phyloP scores from a whole-genome alignment of 73 alveolate species.

The Paramecium biaurelia region DNA sequence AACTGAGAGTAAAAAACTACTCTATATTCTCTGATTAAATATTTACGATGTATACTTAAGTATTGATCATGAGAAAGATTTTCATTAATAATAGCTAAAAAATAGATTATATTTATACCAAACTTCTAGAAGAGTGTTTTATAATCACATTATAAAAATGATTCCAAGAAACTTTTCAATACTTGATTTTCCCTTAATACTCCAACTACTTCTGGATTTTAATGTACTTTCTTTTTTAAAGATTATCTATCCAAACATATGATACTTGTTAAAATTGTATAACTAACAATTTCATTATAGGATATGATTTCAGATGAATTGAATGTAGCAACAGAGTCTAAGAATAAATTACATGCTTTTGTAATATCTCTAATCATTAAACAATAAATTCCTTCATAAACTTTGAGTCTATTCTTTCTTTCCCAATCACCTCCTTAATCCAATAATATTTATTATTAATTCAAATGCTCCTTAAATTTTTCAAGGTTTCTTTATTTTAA shows the following conservation, averaged over 20 bases:
- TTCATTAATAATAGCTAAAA: constrained; percentile 67
- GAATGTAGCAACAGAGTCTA: constrained; percentile 90
- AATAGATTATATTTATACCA: background rate
- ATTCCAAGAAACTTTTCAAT: background rate
- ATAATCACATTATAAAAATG: constrained; percentile 10
- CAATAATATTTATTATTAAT: constrained; percentile 62
- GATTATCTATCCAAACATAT: constrained; percentile 85
- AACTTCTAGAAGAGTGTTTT: background rate
- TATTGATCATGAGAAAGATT: constrained; percentile 78
- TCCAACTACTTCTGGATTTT: constrained; percentile 28
- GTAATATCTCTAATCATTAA: constrained; percentile 80
- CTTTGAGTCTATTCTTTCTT: constrained; percentile 89
- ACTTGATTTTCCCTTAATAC: constrained; percentile 12
- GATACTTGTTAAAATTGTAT: constrained; percentile 84
- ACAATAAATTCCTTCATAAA: constrained; percentile 90
- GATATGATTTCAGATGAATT: constrained; percentile 86
- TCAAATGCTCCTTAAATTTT: constrained; percentile 68
- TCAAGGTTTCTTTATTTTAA: constrained; percentile 67
- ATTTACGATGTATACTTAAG: constrained; percentile 81
- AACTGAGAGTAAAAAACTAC: constrained; percentile 80
- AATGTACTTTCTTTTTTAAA: constrained; percentile 72
- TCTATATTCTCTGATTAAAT: constrained; percentile 89
- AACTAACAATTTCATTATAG: constrained; percentile 86
- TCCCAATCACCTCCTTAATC: constrained; percentile 97
- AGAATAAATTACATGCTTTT: constrained; percentile 83